phyloP scores from a whole-genome alignment of 768 basidiomycete genomes.

The Phlegmacium glaucopus region DNA sequence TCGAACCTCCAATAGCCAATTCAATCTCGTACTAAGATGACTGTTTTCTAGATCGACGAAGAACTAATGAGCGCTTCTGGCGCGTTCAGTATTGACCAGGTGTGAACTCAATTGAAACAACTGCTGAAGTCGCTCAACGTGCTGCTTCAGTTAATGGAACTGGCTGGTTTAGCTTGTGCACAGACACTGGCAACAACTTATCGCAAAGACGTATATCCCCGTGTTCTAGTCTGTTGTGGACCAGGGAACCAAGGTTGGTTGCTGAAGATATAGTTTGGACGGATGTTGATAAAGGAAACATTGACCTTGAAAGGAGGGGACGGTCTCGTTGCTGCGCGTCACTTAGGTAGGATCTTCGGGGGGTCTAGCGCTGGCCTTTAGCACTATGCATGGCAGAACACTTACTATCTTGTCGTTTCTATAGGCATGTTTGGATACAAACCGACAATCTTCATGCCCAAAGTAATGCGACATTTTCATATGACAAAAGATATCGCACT shows the following conservation, averaged over 20 bases:
- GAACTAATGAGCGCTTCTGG: conserved; percentile 88
- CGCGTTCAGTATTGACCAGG: conserved; percentile 95
- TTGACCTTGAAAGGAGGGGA: conserved; percentile 78
- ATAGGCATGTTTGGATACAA: conserved; percentile 90
- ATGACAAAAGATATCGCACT: background rate
- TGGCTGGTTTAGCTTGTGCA: conserved; percentile 74
- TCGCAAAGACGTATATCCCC: conserved; percentile 57
- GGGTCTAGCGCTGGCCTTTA: conserved; percentile 14
- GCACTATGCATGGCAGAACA: background rate
- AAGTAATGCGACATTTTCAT: conserved; percentile 45
- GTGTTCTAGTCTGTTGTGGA: conserved; percentile 93
- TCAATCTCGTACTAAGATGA: too few species aligned
- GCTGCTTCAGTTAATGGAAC: conserved; percentile 7
- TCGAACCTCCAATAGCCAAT: too few species aligned
- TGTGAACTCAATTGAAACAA: conserved; percentile 16
- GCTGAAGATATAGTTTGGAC: background rate
- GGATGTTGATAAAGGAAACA: background rate
- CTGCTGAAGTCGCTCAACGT: background rate
- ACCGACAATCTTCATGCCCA: conserved; percentile 91
- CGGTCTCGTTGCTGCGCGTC: conserved; percentile 93
- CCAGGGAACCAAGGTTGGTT: conserved; percentile 85
- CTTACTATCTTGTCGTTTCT: background rate
- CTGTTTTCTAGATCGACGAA: conserved; percentile 73
- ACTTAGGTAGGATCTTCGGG: conserved; percentile 58
- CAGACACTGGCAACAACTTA: conserved; percentile 83